These are phyloP conservation scores for Globisporangium viniferum DNA, from an alignment of 352 stramenopile genomes.

Conservation along the genomic window DNA sequence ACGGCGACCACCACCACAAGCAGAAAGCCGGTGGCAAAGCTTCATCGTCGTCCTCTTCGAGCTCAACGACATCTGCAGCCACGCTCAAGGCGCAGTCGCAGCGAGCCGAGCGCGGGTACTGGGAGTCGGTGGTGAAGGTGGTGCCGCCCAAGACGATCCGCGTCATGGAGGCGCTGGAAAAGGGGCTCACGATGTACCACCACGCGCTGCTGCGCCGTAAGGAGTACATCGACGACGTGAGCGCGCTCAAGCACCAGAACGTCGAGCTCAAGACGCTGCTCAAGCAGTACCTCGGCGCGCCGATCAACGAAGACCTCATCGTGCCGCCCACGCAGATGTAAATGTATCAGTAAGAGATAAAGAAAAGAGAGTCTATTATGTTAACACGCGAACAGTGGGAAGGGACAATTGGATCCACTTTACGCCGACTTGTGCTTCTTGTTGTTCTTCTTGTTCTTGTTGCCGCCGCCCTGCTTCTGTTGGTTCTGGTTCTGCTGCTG, in stretches of 20 bases:
- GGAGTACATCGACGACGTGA: conserved; percentile 78
- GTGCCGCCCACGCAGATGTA: conserved; percentile 85
- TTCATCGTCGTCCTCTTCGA: conserved; percentile 15
- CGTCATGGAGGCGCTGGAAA: conserved; percentile 85
- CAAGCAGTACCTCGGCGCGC: conserved; percentile 85
- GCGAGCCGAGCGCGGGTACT: conserved; percentile 74
- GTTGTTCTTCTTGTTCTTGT: conserved; percentile 16
- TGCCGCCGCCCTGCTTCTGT: conserved; percentile 18
- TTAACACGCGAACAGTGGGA: background rate
- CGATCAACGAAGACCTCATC: conserved; percentile 82
- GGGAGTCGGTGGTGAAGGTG: conserved; percentile 69
- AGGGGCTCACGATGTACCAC: conserved; percentile 80
- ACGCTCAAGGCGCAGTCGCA: conserved; percentile 39
- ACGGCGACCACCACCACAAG: background rate
- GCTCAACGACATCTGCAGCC: conserved; percentile 21
- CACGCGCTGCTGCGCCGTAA: conserved; percentile 76
- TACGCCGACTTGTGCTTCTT: conserved; percentile 15
- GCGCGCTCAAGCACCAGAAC: conserved; percentile 80
- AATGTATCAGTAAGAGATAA: conserved; percentile 43
- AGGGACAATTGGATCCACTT: background rate
- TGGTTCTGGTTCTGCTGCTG: conserved; percentile 15
- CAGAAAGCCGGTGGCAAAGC: conserved; percentile 1
- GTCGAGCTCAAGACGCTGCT: conserved; percentile 87
- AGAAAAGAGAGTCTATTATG: background rate
- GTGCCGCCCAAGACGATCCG: conserved; percentile 62